These are phyloP conservation scores for Cytidiella melzeri DNA, from an alignment of 768 basidiomycete genomes.

Conservation along the genomic window DNA sequence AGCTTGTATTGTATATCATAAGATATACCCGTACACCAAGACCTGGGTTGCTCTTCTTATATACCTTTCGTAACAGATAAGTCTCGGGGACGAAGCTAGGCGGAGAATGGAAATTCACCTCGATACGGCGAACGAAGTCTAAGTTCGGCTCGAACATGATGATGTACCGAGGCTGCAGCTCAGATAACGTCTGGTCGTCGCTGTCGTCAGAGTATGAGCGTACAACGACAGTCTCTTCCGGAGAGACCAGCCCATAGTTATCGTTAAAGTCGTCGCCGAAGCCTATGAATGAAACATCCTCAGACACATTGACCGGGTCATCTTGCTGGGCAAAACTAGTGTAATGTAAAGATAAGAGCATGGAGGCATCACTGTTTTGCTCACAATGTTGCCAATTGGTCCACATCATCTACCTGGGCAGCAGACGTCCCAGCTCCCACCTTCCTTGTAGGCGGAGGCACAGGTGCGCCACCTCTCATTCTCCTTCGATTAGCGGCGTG, in stretches of 20 bases:
- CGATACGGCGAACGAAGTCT: conserved; percentile 87
- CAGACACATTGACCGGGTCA: neutral
- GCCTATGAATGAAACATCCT: conserved; percentile 14
- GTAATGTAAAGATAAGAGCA: too few species aligned
- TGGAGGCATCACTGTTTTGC: too few species aligned
- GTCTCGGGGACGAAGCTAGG: neutral
- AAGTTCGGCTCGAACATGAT: conserved; percentile 95
- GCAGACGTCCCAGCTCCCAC: conserved; percentile 15
- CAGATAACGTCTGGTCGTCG: conserved; percentile 82
- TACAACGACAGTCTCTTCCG: conserved; percentile 78
- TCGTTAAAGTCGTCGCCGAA: conserved; percentile 60
- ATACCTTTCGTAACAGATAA: conserved; percentile 49
- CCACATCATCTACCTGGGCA: conserved; percentile 7
- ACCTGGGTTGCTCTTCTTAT: conserved; percentile 78
- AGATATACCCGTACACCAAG: conserved; percentile 88
- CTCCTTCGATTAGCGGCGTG: conserved; percentile 61
- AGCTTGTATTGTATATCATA: conserved; percentile 88
- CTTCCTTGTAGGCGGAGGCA: neutral
- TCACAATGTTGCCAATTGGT: conserved; percentile 1
- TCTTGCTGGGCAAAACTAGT: conserved; percentile 4
- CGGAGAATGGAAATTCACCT: conserved; percentile 43
- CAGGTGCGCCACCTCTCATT: conserved; percentile 62
- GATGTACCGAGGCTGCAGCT: conserved; percentile 86
- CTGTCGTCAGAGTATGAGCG: conserved; percentile 88
- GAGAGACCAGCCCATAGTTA: conserved; percentile 71